A percentile compares a stretch with the other conserved stretches of the same genome.
phyloP scores from a whole-genome alignment of 2,329 filamentous ascomycete genomes.

The Cercospora beticola region DNA sequence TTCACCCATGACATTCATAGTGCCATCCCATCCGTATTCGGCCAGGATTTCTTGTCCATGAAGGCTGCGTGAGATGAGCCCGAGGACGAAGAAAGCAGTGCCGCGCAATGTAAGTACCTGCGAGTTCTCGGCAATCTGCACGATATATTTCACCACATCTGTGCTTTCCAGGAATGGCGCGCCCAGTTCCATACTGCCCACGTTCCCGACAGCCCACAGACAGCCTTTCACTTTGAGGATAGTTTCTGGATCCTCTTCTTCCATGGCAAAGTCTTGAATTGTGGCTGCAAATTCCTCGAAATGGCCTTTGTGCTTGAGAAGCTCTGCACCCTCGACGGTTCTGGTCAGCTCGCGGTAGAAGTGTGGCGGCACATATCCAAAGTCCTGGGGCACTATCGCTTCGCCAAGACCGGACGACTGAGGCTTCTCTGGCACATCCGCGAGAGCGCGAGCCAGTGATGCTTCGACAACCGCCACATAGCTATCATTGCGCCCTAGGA shows the following conservation, averaged over 20 bases:
- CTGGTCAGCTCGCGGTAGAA: conserved; percentile 95
- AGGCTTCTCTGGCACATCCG: conserved; percentile 57
- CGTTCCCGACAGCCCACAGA: conserved; percentile 95
- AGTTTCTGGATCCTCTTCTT: conserved; percentile 78
- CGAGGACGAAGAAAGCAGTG: conserved; percentile 94
- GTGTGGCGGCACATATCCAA: conserved; percentile 78
- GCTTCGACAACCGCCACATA: conserved; percentile 94
- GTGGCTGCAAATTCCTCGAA: conserved; percentile 91
- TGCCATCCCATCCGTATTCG: conserved; percentile 90
- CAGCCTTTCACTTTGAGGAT: conserved; percentile 95
- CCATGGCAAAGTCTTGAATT: conserved; percentile 82
- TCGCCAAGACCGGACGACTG: conserved; percentile 43
- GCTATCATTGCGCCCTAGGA: conserved; percentile 91
- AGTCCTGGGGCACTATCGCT: conserved; percentile 49
- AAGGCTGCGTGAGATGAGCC: conserved; percentile 84
- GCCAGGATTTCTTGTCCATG: conserved; percentile 90
- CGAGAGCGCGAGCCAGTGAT: conserved; percentile 83
- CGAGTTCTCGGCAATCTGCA: conserved; percentile 82
- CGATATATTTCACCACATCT: conserved; percentile 82
- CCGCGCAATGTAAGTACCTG: conserved; percentile 90
- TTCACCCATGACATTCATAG: conserved; percentile 76
- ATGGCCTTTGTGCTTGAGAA: conserved; percentile 89
- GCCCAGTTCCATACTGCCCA: conserved; percentile 96
- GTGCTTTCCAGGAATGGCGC: conserved; percentile 89
- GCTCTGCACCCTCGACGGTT: conserved; percentile 85